phyloP scores from a whole-genome alignment of 2,329 filamentous ascomycete species.

The Colletotrichum paranaense region DNA sequence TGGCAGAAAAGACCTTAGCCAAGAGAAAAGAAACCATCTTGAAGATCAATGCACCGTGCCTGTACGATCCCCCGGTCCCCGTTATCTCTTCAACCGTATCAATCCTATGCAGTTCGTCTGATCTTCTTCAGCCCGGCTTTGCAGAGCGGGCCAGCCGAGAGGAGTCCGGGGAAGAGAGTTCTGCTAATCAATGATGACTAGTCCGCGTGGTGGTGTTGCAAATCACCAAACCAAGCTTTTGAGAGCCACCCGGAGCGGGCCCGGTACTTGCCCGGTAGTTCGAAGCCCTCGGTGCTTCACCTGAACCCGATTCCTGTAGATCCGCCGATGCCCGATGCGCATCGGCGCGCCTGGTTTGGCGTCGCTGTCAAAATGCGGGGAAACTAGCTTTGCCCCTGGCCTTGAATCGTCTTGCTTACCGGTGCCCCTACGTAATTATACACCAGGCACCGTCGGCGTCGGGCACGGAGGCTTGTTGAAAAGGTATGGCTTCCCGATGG shows the following conservation, averaged over 20 bases:
- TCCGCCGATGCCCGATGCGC: constrained; percentile 29
- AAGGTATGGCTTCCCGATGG: background rate
- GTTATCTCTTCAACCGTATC: background rate
- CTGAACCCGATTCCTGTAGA: constrained; percentile 10
- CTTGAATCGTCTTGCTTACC: background rate
- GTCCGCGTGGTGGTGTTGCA: background rate
- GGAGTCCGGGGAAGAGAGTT: background rate
- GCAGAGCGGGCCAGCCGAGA: background rate
- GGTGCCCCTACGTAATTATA: background rate
- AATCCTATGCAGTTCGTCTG: background rate
- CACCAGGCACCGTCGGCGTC: background rate
- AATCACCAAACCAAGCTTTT: constrained; percentile 9
- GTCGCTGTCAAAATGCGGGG: constrained; percentile 14
- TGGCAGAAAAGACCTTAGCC: background rate
- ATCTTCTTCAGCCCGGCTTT: background rate
- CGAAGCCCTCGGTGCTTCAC: background rate
- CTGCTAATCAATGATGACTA: background rate
- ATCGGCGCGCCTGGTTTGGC: background rate
- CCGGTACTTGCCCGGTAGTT: constrained; percentile 1
- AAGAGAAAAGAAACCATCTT: background rate
- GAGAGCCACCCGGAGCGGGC: background rate
- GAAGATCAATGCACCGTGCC: background rate
- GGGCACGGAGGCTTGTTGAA: background rate
- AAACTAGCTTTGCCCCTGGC: background rate
- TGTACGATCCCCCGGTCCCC: background rate